Evolutionary conservation across 257 asterid genomes (phyloP), one percentile per base, ranked within the genome.

Genomic region (Przewalskia tangutica): DNA sequence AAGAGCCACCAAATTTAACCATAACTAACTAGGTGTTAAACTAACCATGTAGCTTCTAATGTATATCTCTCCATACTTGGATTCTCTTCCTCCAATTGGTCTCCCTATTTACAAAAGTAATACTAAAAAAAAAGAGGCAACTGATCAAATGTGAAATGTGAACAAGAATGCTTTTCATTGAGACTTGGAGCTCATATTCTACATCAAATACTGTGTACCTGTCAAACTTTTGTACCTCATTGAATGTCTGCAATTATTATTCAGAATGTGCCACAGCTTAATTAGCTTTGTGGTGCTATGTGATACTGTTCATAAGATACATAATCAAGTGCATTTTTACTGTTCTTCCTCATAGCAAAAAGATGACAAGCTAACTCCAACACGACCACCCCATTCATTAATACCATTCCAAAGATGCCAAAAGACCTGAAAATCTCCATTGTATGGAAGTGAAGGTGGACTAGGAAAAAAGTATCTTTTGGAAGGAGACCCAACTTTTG

Each of bases 181-280:
- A 70, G 58, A 44, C 58, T 10, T 18, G 58, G 58, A 70, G 38
- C 38, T 44, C 58, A 18, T 70, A 68, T 44, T 68, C 38, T 9
- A 44, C 44, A 32, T 63, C 44, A 63, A 63, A 27, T 27, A 62
- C 13, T 62, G 68, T 17, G 8, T 1, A 62, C 42, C 59, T 71
- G 79, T 23, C 79, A 48, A 93, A 76, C 81, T 81, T 91, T 27
- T 95, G 98, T 60, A 93, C 66, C 85, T 92, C 95, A 53, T 89
- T 92, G 90, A 93, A 95, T 42, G 95, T 90, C 98, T 92, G 89
- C 84, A 80, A 51, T 70, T 53, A 67, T 79, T 44, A 20, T 56
- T 53, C 56, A 76, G 32, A 59, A 54, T 70, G 32, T 53, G 56
- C 16, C 23, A 68, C 44, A 71, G 67, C 55, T 70, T 27, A 76